Conservation (phyloP, 2,329 filamentous ascomycete species). For the Orbilia blumenaviensis region DNA sequence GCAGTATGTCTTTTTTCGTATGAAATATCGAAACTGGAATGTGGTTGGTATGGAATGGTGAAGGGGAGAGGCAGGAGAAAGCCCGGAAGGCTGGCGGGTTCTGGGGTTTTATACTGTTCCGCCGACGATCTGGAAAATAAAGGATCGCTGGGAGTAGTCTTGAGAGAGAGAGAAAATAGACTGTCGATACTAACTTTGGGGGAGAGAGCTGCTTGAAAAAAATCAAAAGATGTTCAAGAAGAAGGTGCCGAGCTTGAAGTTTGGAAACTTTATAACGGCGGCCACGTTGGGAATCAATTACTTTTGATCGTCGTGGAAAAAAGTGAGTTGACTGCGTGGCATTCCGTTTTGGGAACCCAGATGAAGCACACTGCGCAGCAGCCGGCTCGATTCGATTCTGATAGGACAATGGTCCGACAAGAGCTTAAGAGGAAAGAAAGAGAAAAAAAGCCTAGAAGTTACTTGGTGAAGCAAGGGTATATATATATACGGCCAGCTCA, state of each 20-base stretch:
- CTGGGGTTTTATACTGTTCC: background rate
- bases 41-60: background rate
- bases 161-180: background rate
- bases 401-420: no score
- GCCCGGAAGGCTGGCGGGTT: background rate
- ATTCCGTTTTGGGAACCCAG: conserved; percentile 3
- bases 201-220: background rate
- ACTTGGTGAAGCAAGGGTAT: background rate
- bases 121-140: background rate
- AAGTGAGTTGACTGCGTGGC: background rate
- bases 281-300: background rate
- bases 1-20: background rate
- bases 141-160: background rate
- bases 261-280: background rate
- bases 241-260: background rate
- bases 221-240: conserved; percentile 5
- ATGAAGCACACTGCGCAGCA: background rate
- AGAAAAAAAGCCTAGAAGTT: background rate
- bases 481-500: background rate
- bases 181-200: no score
- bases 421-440: background rate
- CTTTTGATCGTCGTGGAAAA: background rate
- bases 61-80: background rate
- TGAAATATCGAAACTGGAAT: background rate
- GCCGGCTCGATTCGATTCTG: background rate